Evolutionary conservation across 164 flowering plant genomes (phyloP).

Genomic region (Magnolia kwangsiensis): DNA sequence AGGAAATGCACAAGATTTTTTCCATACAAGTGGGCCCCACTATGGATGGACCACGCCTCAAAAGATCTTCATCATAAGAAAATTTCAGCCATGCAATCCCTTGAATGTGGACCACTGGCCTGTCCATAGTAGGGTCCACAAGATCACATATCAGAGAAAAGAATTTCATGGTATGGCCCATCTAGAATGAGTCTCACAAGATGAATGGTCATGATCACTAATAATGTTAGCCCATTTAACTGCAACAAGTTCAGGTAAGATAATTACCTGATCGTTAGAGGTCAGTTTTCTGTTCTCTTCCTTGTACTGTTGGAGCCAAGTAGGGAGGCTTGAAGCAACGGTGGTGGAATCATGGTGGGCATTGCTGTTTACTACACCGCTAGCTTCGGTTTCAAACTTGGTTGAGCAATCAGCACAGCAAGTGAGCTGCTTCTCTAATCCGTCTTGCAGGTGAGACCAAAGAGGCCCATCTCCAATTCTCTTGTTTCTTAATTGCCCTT

Average conservation of each 20-base stretch:
- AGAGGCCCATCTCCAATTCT: conserved; percentile 33
- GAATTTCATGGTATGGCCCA: no score
- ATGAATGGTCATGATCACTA: no score
- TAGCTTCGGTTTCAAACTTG: conserved; percentile 49
- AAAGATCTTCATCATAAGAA: no score
- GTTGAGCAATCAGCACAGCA: conserved; percentile 54
- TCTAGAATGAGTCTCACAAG: no score
- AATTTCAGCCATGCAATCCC: no score
- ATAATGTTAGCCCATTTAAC: neutral
- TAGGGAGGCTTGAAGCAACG: conserved; percentile 55
- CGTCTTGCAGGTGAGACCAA: conserved; percentile 32
- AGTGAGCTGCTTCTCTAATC: conserved; percentile 37
- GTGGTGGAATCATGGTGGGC: conserved; percentile 32
- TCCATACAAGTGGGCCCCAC: no score
- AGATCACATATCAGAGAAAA: no score
- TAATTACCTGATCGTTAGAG: conserved; percentile 48
- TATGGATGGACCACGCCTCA: no score
- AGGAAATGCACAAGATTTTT: no score
- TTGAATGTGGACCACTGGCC: no score
- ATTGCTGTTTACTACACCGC: conserved; percentile 30
- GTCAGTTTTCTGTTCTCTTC: conserved; percentile 40
- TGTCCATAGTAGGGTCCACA: no score
- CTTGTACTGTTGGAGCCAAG: conserved; percentile 85
- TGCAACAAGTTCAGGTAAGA: neutral
- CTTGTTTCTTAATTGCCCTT: conserved; percentile 35